Evolutionary conservation across 2,329 filamentous ascomycete genomes (phyloP), one percentile per base, ranked within the genome.

Genomic region (Ampelomyces quisqualis): DNA sequence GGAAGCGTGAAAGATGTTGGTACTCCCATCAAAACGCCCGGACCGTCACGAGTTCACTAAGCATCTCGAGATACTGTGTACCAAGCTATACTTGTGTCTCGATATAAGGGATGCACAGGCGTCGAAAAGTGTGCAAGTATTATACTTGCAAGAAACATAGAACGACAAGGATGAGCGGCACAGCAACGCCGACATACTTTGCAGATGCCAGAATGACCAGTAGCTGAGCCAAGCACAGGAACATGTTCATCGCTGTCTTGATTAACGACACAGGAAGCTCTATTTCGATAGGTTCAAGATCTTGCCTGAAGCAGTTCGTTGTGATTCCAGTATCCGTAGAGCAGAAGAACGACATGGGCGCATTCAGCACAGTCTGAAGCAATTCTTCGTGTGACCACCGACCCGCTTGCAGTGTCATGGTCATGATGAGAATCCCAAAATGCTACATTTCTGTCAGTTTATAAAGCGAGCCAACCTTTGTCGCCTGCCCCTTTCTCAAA

Each of bases 391-490:
- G 75, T 38, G 78, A 70, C 29, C 15, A 15, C 10, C 70, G 67
- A 5, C 73, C 74, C 14, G 75, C 76, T 28, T 68, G 70, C 2
- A 75, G 75, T 4, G 78, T 71, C 72, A 78, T 77, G 5, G 61
- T 70, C 21, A 78, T 71, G 36, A 78, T 72, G 49, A 77, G 65
- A 53, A 75, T 70, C 62, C 35, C 41, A 17, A 40, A 34, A 5
- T 55, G 51, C 35, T 34, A 15, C 11, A 27, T 43, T 4, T 21
- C 35, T 5, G 51, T 48, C 4, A 42, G 41, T n/a, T 20, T 23
- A 33, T 58, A 53, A 53, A 50, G 38, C 27, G 32, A 37, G 14
- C 55, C 51, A 3, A 43, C 32, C 21, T 40, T 58, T 10, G 38
- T 57, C 24, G 14, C 30, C 10, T 49, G 50, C 13, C 49, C 48